Evolutionary conservation across 305 asterid species (phyloP), one percentile per base, ranked within the genome.

Genomic region (Plantago coronopus): DNA sequence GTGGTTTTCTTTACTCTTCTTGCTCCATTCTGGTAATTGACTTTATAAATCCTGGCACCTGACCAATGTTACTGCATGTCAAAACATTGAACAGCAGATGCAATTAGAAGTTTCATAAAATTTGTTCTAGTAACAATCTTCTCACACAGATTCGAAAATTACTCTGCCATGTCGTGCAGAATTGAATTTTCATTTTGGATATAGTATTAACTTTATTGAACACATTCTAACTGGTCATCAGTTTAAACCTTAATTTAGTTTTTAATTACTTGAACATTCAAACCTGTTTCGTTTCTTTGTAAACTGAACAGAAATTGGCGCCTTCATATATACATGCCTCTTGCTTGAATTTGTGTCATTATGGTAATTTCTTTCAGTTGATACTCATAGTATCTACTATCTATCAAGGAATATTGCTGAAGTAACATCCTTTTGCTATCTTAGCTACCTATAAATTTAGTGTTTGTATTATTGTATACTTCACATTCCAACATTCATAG

Each of bases 81-180:
- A n/a, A n/a, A n/a, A n/a, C n/a, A 5, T 23, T 59, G 59, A 22
- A 61, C 11, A 40, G 48, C 22, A 34, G 47, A 54, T 47, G 66
- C 25, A 49, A 16, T 61, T 38, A 37, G 31, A 42, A 47, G 56
- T 64, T 31, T 13, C 37, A 29, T 9, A 4, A 29, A 29, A 29
- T 29, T 29, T 29, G 37, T 29, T 4, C 37, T 9, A 29, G 37
- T 29, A 29, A 29, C 3, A 29, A 29, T 29, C 37, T 29, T 18
- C 16, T 46, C 3, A 61, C 17, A 17, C 51, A n/a, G 53, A 42
- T 27, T 54, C 9, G n/a, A 27, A 17, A 48, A 22, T 51, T 17
- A 45, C 60, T 22, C 22, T 47, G 48, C 63, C 51, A 37, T 31
- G 34, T 13, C 37, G 17, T n/a, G n/a, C n/a, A 38, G 17, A 13